Percentiles rank a stretch among this genome's conserved stretches.
phyloP scores from a whole-genome alignment of 1,284 basidiomycete genomes.

The Cutaneotrichosporon sp. region DNA sequence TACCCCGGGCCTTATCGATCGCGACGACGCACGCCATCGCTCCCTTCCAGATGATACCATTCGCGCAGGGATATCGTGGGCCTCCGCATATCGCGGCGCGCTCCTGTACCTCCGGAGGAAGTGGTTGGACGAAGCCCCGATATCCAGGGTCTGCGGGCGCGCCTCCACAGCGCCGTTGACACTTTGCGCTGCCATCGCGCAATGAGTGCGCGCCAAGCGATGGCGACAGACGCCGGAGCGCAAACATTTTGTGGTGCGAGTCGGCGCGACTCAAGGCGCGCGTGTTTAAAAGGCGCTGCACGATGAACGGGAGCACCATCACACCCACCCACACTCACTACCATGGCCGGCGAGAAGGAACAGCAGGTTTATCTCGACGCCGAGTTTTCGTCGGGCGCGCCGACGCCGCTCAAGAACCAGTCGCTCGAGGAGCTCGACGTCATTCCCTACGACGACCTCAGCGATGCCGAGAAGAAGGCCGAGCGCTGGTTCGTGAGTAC shows the following conservation, averaged over 20 bases:
- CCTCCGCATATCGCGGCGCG: not conserved
- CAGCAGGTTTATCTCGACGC: not conserved
- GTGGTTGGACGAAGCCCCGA: not conserved
- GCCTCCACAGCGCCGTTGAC: not conserved
- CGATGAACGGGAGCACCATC: not conserved
- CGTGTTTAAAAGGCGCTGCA: not conserved
- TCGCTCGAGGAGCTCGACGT: not conserved
- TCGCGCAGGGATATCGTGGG: not conserved
- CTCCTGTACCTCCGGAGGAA: not conserved
- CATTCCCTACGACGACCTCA: constrained; percentile 11
- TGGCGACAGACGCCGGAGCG: too few species aligned
- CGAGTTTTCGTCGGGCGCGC: constrained; percentile 1
- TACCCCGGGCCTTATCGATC: not conserved
- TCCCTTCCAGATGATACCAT: not conserved
- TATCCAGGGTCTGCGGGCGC: not conserved
- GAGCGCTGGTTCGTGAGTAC: constrained; percentile 13
- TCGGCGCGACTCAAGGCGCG: not conserved
- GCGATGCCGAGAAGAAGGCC: constrained; percentile 13
- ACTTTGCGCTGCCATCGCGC: not conserved
- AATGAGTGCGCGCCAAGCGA: too few species aligned
- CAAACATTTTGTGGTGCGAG: too few species aligned
- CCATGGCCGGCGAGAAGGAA: not conserved
- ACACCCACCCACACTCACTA: not conserved
- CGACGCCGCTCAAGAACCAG: not conserved
- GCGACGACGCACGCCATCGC: constrained; percentile 3